phyloP scores from a whole-genome alignment of 306 rosid genomes.

The Acacia crassicarpa region DNA sequence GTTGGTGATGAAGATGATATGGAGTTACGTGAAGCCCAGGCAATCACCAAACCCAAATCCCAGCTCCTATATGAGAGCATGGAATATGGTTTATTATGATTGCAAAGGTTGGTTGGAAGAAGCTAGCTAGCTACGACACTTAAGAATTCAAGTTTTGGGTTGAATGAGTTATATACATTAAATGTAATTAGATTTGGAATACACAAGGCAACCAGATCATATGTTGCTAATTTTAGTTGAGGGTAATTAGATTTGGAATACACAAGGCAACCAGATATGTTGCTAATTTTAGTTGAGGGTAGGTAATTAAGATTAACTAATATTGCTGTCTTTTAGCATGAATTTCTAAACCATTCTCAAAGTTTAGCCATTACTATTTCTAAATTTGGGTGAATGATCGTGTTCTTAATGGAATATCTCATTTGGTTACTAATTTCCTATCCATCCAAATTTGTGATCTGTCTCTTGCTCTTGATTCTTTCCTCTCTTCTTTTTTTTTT shows the following conservation, averaged over 20 bases:
- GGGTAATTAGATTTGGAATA: background rate
- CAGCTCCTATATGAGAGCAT: conserved; percentile 20
- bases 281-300: background rate
- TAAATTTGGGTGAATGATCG: conserved; percentile 24
- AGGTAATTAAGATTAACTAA: background rate
- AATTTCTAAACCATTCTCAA: conserved; percentile 35
- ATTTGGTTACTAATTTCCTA: background rate
- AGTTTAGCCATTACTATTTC: conserved; percentile 40
- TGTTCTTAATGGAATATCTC: background rate
- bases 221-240: background rate
- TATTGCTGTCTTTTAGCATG: conserved; percentile 17
- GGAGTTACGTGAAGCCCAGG: conserved; percentile 33
- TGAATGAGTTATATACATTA: background rate
- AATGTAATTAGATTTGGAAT: background rate
- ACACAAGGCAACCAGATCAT: background rate
- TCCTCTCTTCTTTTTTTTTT: background rate
- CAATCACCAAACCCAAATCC: conserved; percentile 15
- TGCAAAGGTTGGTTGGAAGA: conserved; percentile 19
- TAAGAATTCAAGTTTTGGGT: background rate
- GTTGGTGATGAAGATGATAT: background rate
- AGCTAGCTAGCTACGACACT: background rate
- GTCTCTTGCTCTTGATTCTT: background rate
- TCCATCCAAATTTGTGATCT: background rate
- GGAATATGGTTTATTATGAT: background rate
- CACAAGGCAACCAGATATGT: background rate